These are phyloP conservation scores for Sclerotinia borealis DNA, from an alignment of 2,329 filamentous ascomycete genomes.

Conservation along the genomic window DNA sequence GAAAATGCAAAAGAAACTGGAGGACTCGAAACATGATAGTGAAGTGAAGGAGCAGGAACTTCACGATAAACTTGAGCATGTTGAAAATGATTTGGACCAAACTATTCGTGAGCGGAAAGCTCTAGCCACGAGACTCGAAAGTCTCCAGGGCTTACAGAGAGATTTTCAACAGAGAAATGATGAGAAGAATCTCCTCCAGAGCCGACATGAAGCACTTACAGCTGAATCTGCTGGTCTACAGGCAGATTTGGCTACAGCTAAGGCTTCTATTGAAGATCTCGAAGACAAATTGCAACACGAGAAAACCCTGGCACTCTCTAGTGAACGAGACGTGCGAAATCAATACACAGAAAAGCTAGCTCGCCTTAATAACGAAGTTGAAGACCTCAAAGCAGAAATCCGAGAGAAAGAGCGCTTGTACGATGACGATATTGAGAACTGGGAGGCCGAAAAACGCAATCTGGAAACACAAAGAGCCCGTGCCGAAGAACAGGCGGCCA, in stretches of 20 bases:
- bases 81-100: constrained; percentile 37
- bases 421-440: constrained; percentile 65
- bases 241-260: constrained; percentile 49
- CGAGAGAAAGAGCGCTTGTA: constrained; percentile 64
- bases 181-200: constrained; percentile 65
- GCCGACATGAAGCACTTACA: constrained; percentile 60
- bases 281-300: constrained; percentile 43
- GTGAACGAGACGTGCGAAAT: constrained; percentile 52
- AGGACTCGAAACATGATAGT: constrained; percentile 28
- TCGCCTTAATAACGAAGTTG: constrained; percentile 44
- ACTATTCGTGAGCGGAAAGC: constrained; percentile 19
- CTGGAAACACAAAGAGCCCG: constrained; percentile 60
- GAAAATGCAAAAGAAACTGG: constrained; percentile 39
- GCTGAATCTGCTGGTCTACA: constrained; percentile 63
- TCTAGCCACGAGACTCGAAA: constrained; percentile 14
- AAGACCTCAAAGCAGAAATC: constrained; percentile 53
- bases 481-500: constrained; percentile 60
- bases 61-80: constrained; percentile 39
- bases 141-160: constrained; percentile 45
- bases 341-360: constrained; percentile 51
- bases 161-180: constrained; percentile 54
- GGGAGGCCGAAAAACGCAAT: constrained; percentile 60
- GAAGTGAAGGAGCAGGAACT: constrained; percentile 29
- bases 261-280: constrained; percentile 40
- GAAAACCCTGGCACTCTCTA: constrained; percentile 37